phyloP scores from a whole-genome alignment of 2,329 filamentous ascomycete genomes.

The Kalaharituber pfeilii region DNA sequence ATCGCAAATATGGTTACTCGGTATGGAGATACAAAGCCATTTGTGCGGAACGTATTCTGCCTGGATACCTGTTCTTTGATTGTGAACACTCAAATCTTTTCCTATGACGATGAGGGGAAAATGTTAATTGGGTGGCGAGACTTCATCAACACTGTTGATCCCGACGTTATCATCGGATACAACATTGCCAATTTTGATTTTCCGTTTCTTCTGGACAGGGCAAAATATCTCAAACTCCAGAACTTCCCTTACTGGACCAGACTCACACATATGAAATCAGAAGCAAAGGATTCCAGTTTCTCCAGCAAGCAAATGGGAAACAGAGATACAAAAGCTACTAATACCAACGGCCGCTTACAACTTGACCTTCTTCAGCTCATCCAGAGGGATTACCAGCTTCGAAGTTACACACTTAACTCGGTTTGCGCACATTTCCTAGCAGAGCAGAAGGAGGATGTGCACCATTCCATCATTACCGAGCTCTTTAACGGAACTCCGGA shows the following conservation, averaged over 20 bases:
- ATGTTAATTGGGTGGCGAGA: constrained; percentile 89
- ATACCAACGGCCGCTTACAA: constrained; percentile 84
- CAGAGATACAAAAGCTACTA: constrained; percentile 82
- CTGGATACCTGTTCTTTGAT: constrained; percentile 83
- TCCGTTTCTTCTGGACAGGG: constrained; percentile 79
- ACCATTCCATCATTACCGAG: constrained; percentile 98
- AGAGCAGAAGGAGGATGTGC: constrained; percentile 97
- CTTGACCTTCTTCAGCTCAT: constrained; percentile 87
- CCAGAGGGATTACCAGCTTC: constrained; percentile 81
- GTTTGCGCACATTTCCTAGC: constrained; percentile 88
- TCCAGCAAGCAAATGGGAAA: constrained; percentile 98
- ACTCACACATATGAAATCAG: constrained; percentile 51
- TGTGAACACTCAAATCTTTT: constrained; percentile 81
- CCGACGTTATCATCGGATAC: constrained; percentile 96
- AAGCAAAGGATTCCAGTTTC: constrained; percentile 64
- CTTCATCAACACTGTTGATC: constrained; percentile 77
- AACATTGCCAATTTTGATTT: constrained; percentile 99
- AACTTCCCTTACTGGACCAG: constrained; percentile 81
- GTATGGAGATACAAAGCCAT: constrained; percentile 90
- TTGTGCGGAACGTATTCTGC: constrained; percentile 91
- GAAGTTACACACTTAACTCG: constrained; percentile 94
- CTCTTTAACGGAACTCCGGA: constrained; percentile 92
- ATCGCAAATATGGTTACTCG: constrained; percentile 91
- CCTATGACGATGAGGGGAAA: constrained; percentile 62
- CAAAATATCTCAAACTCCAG: constrained; percentile 60